These are phyloP conservation scores for Candida parachauliodes DNA, from an alignment of 805 yeast genomes.

Conservation along the genomic window DNA sequence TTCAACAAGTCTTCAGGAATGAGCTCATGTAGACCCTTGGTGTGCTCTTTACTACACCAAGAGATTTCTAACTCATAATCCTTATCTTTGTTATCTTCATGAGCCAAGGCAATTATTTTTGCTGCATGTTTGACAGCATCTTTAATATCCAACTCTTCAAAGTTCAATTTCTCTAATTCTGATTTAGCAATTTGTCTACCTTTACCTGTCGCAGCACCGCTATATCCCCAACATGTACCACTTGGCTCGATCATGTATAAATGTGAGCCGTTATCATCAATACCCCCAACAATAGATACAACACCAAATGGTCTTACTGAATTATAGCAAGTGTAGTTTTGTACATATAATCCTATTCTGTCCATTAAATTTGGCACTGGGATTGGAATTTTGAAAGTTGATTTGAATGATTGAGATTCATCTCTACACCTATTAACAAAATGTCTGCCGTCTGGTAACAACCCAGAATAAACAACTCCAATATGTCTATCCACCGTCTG, in stretches of 20 bases:
- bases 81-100: constrained; percentile 96
- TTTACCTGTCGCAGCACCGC: constrained; percentile 96
- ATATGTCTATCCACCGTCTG: constrained; percentile 91
- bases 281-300: constrained; percentile 88
- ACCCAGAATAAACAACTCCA: constrained; percentile 93
- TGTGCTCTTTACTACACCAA: constrained; percentile 78
- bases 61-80: constrained; percentile 93
- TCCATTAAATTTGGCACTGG: constrained; percentile 80
- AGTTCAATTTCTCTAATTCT: constrained; percentile 86
- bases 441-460: constrained; percentile 95
- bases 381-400: constrained; percentile 70
- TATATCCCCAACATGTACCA: constrained; percentile 96
- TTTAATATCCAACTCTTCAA: constrained; percentile 60
- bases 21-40: constrained; percentile 73
- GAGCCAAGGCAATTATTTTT: constrained; percentile 86
- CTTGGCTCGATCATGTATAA: constrained; percentile 96
- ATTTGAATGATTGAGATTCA: constrained; percentile 78
- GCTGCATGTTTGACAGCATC: constrained; percentile 96
- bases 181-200: constrained; percentile 98
- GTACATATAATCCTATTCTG: constrained; percentile 86
- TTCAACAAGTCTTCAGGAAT: constrained; percentile 76
- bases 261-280: constrained; percentile 86
- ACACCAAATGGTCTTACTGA: constrained; percentile 98
- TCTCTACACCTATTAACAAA: constrained; percentile 89
- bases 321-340: constrained; percentile 91